phyloP scores from a whole-genome alignment of 2,329 filamentous ascomycete genomes.

The Alternaria gansuensis region DNA sequence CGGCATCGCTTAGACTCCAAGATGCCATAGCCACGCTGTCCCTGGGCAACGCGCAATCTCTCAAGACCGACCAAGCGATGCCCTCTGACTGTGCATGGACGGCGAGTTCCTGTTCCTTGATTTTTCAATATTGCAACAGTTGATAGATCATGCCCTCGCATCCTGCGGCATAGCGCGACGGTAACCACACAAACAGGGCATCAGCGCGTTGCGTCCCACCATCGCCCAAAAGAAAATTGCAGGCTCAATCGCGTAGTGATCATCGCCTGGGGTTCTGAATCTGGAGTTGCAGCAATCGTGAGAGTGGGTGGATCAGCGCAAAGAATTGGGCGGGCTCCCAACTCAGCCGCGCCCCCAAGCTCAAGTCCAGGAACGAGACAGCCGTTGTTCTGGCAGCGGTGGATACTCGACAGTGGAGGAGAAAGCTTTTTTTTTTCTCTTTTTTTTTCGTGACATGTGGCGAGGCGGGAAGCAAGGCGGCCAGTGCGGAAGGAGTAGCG shows the following conservation, averaged over 20 bases:
- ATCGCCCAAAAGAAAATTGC: constrained; percentile 22
- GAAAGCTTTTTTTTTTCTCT: constrained; percentile 17
- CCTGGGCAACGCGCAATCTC: constrained; percentile 9
- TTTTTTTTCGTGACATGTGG: constrained; percentile 14
- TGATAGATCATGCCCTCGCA: constrained; percentile 7
- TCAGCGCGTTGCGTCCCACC: constrained; percentile 17
- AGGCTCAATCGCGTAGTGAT: constrained; percentile 33
- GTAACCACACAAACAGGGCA: constrained; percentile 10
- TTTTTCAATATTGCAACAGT: neutral
- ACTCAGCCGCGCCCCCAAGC: constrained; percentile 10
- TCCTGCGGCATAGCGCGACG: neutral
- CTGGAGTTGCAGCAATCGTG: constrained; percentile 18
- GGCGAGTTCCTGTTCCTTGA: constrained; percentile 3
- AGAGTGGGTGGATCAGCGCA: constrained; percentile 13
- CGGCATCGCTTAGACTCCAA: constrained; percentile 9
- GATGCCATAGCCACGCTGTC: constrained; percentile 8
- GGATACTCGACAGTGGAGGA: constrained; percentile 10
- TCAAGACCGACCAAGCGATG: constrained; percentile 6
- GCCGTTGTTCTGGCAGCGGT: constrained; percentile 14
- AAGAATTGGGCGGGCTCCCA: constrained; percentile 14
- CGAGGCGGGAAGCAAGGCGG: constrained; percentile 8
- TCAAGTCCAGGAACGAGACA: constrained; percentile 18
- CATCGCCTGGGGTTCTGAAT: constrained; percentile 31
- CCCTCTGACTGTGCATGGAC: constrained; percentile 2
- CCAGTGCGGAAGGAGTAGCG: constrained; percentile 18